Evolutionary conservation across 192 early-diverging fungal genomes (phyloP).

Genomic region (Backusella mclennaniae): DNA sequence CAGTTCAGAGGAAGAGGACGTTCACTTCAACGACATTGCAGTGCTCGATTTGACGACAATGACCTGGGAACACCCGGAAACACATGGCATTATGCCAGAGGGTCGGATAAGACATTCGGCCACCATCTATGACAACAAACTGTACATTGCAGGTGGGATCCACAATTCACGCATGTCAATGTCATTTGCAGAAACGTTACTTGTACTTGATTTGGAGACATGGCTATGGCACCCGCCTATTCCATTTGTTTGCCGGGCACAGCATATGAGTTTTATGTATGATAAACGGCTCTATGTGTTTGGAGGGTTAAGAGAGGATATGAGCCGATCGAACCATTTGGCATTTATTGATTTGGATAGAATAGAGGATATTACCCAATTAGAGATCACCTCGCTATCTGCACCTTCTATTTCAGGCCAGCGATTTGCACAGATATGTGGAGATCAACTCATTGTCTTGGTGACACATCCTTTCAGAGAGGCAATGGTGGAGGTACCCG

Average conservation of each 20-base stretch:
- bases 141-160: slow-evolving; percentile 62
- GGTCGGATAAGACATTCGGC: slow-evolving; percentile 61
- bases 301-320: slow-evolving; percentile 57
- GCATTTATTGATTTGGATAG: slow-evolving; percentile 54
- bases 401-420: slow-evolving; percentile 58
- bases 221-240: slow-evolving; percentile 58
- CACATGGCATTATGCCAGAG: slow-evolving; percentile 45
- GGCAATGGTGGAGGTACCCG: background rate
- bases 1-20: slow-evolving; percentile 37
- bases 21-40: slow-evolving; percentile 55
- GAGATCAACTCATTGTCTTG: slow-evolving; percentile 56
- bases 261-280: slow-evolving; percentile 58
- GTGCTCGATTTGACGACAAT: slow-evolving; percentile 58
- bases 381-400: slow-evolving; percentile 46
- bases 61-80: slow-evolving; percentile 58
- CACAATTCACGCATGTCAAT: slow-evolving; percentile 20
- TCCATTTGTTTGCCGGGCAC: slow-evolving; percentile 49
- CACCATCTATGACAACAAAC: slow-evolving; percentile 56
- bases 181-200: slow-evolving; percentile 28
- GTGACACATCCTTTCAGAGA: slow-evolving; percentile 10
- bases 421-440: slow-evolving; percentile 61
- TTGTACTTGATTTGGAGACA: slow-evolving; percentile 52
- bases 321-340: slow-evolving; percentile 53
- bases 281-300: slow-evolving; percentile 55
- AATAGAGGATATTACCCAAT: slow-evolving; percentile 39